A percentile compares a stretch with the other conserved stretches of the same genome.
These are phyloP conservation scores for Aspergillus floridensis DNA, from an alignment of 2,329 filamentous ascomycete genomes.

Conservation along the genomic window DNA sequence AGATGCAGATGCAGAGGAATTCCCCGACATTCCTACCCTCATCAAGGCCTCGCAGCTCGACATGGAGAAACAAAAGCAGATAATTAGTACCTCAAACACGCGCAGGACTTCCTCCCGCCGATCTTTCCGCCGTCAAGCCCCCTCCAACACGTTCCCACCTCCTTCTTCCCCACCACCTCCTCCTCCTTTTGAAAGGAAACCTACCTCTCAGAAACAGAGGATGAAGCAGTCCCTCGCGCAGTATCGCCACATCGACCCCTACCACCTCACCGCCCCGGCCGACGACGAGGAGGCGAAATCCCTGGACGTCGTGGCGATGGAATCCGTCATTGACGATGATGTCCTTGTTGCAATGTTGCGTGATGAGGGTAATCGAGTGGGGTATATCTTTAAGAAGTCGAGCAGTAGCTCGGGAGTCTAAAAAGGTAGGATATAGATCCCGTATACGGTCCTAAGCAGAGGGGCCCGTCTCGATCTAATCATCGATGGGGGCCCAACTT, in stretches of 20 bases:
- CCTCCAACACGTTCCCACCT: neutral
- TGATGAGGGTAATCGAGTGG: constrained; percentile 40
- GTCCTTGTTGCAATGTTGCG: constrained; percentile 35
- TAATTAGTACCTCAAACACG: neutral
- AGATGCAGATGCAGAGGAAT: constrained; percentile 19
- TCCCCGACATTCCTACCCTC: constrained; percentile 32
- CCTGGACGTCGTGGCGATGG: constrained; percentile 20
- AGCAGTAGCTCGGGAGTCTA: neutral
- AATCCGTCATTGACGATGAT: constrained; percentile 32
- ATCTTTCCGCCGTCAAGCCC: neutral
- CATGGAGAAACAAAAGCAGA: constrained; percentile 34
- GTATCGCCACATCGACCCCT: constrained; percentile 44
- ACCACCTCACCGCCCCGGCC: constrained; percentile 20
- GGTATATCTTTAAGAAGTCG: constrained; percentile 42
- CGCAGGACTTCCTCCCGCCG: neutral
- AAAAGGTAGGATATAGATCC: too few species aligned
- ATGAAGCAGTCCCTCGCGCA: constrained; percentile 45
- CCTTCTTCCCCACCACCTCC: neutral
- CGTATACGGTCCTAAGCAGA: too few species aligned
- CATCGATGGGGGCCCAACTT: too few species aligned
- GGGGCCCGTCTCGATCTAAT: too few species aligned
- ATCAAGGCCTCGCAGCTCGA: constrained; percentile 43
- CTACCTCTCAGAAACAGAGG: constrained; percentile 29
- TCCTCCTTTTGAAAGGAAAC: neutral
- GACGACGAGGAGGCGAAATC: constrained; percentile 16